phyloP scores from a whole-genome alignment of 2,329 filamentous ascomycete species.

The Sclerotinia glacialis region DNA sequence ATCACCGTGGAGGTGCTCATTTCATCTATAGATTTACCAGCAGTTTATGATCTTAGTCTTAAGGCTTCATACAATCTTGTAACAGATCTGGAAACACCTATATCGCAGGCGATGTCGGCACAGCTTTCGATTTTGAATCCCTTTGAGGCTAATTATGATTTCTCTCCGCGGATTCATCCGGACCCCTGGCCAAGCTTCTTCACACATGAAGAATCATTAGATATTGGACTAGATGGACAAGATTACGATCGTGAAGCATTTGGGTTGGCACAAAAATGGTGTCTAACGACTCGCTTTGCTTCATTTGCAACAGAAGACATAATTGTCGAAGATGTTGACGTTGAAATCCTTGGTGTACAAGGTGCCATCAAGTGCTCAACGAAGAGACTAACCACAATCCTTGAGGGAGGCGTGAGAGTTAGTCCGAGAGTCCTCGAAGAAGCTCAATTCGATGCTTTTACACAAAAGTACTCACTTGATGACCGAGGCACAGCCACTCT shows the following conservation, averaged over 20 bases:
- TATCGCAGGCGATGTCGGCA: conserved; percentile 68
- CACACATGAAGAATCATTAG: conserved; percentile 45
- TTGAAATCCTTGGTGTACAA: conserved; percentile 59
- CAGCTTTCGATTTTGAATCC: conserved; percentile 74
- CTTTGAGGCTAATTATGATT: conserved; percentile 89
- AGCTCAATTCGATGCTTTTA: conserved; percentile 68
- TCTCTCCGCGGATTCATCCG: conserved; percentile 73
- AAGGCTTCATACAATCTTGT: conserved; percentile 74
- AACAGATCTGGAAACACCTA: conserved; percentile 75
- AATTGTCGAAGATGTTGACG: conserved; percentile 60
- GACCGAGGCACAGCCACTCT: conserved; percentile 74
- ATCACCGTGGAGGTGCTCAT: conserved; percentile 49
- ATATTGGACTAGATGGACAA: conserved; percentile 34
- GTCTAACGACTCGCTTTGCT: conserved; percentile 66
- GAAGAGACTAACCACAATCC: conserved; percentile 42
- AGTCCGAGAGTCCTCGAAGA: conserved; percentile 67
- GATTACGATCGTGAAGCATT: conserved; percentile 41
- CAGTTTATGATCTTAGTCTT: conserved; percentile 65
- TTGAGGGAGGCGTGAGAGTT: conserved; percentile 49
- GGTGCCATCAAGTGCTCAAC: conserved; percentile 60
- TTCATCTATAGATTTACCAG: conserved; percentile 50
- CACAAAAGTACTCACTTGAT: conserved; percentile 76
- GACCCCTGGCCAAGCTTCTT: conserved; percentile 89
- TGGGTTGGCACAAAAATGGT: conserved; percentile 80
- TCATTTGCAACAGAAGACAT: conserved; percentile 71